Conservation (phyloP, 768 basidiomycete species). For the Pulveroboletus sp. region DNA sequence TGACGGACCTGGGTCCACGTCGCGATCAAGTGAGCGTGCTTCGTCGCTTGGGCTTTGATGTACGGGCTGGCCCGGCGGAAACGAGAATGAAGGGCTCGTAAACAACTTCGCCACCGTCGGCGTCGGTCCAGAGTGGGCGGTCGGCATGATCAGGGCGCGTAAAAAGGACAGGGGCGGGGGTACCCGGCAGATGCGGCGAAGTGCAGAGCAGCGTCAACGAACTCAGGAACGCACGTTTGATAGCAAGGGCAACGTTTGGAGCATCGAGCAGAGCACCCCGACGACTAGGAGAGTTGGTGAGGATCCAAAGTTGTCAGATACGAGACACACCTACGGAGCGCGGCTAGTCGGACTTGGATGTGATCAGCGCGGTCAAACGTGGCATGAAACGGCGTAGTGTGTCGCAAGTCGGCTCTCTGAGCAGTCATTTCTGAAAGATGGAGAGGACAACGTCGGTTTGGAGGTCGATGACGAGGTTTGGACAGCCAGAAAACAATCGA, state of each 20-base stretch:
- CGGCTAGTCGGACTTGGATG: constrained; percentile 64
- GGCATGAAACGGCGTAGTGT: not conserved
- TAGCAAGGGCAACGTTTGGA: constrained; percentile 65
- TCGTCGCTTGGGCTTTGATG: constrained; percentile 24
- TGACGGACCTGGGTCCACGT: constrained; percentile 91
- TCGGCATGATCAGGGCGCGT: constrained; percentile 65
- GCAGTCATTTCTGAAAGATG: constrained; percentile 62
- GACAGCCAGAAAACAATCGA: constrained; percentile 67
- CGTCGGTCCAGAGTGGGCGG: constrained; percentile 48
- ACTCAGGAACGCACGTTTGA: constrained; percentile 52
- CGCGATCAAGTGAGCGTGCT: constrained; percentile 67
- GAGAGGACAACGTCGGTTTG: constrained; percentile 65
- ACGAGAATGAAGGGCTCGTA: constrained; percentile 36
- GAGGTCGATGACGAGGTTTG: constrained; percentile 73
- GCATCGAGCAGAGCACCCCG: constrained; percentile 65
- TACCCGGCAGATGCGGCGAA: constrained; percentile 67
- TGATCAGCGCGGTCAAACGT: not conserved
- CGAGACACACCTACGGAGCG: constrained; percentile 63
- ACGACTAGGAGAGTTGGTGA: constrained; percentile 55
- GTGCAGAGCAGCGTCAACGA: constrained; percentile 68
- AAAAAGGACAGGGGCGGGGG: constrained; percentile 64
- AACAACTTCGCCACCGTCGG: constrained; percentile 49
- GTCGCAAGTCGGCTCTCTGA: constrained; percentile 58
- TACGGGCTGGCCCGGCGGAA: constrained; percentile 32
- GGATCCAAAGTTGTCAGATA: constrained; percentile 64